A percentile compares a stretch with the other conserved stretches of the same genome.
These are phyloP conservation scores for Camellia lanceoleosa DNA, from an alignment of 148 eudicot genomes.

Conservation along the genomic window DNA sequence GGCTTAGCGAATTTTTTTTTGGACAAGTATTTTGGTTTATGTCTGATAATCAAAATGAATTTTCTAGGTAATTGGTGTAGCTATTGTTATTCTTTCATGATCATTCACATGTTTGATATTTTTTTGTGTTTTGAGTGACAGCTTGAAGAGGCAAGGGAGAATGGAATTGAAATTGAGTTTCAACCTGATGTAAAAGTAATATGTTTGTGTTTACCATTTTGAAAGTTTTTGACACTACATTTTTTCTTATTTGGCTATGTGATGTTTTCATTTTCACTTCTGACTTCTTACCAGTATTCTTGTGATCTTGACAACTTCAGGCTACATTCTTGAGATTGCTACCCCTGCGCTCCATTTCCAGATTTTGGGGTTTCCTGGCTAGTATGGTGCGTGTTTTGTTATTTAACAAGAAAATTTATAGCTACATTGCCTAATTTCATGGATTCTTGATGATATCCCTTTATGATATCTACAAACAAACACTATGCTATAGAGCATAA, in stretches of 20 bases:
- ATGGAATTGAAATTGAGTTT: slow-evolving; percentile 76
- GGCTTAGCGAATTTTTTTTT: background rate
- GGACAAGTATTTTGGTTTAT: background rate
- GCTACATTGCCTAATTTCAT: background rate
- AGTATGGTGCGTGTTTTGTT: slow-evolving; percentile 55
- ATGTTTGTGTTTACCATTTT: background rate
- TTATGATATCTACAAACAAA: background rate
- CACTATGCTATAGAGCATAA: background rate
- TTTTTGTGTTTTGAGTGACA: slow-evolving; percentile 22
- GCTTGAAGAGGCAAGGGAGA: slow-evolving; percentile 81
- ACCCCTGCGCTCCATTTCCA: slow-evolving; percentile 88
- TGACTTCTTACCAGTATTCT: slow-evolving; percentile 2
- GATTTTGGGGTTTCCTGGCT: slow-evolving; percentile 78
- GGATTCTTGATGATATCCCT: background rate
- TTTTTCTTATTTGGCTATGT: background rate
- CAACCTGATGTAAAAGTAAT: slow-evolving; percentile 81
- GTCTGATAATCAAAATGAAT: background rate
- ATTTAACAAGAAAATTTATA: background rate
- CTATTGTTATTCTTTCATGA: background rate
- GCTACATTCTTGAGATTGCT: slow-evolving; percentile 74
- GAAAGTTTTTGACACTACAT: background rate
- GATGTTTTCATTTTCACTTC: background rate
- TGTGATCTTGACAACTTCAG: slow-evolving; percentile 33
- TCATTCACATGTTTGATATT: background rate
- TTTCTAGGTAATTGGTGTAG: background rate